These are phyloP conservation scores for Lachnellula hyalina DNA, from an alignment of 2,329 filamentous ascomycete species.

Conservation along the genomic window DNA sequence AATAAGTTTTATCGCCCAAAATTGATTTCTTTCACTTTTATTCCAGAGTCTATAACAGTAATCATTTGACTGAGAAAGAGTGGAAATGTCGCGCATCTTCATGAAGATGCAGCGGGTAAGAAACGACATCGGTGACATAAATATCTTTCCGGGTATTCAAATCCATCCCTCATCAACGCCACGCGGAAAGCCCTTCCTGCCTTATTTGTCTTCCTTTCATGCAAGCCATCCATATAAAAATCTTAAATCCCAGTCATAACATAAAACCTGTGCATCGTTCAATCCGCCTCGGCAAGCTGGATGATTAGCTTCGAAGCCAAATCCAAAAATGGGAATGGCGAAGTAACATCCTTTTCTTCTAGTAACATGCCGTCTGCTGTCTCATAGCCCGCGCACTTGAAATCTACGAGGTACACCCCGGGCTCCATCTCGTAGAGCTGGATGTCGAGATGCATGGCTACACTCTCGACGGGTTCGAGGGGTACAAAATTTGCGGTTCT, in stretches of 20 bases:
- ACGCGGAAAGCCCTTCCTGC: slow-evolving; percentile 6
- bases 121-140: neutral
- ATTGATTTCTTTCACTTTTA: slow-evolving; percentile 3
- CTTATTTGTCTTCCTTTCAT: neutral
- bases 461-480: slow-evolving; percentile 32
- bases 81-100: slow-evolving; percentile 6
- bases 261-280: neutral
- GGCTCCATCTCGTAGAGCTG: slow-evolving; percentile 93
- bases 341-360: slow-evolving; percentile 92
- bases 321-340: slow-evolving; percentile 92
- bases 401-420: slow-evolving; percentile 92
- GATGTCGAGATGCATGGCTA: slow-evolving; percentile 94
- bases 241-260: slow-evolving; percentile 2
- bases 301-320: slow-evolving; percentile 89
- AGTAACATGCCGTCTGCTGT: slow-evolving; percentile 65
- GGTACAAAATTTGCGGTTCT: slow-evolving; percentile 9
- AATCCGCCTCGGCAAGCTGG: slow-evolving; percentile 79
- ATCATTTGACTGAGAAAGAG: slow-evolving; percentile 11
- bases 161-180: slow-evolving; percentile 13
- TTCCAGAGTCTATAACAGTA: slow-evolving; percentile 5
- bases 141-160: slow-evolving; percentile 12
- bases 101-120: neutral
- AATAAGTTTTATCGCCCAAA: neutral
- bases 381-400: slow-evolving; percentile 97
- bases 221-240: neutral